Percentiles rank a stretch among this genome's conserved stretches.
phyloP scores from a whole-genome alignment of 345 rosid genomes.

The Ricinus communis region DNA sequence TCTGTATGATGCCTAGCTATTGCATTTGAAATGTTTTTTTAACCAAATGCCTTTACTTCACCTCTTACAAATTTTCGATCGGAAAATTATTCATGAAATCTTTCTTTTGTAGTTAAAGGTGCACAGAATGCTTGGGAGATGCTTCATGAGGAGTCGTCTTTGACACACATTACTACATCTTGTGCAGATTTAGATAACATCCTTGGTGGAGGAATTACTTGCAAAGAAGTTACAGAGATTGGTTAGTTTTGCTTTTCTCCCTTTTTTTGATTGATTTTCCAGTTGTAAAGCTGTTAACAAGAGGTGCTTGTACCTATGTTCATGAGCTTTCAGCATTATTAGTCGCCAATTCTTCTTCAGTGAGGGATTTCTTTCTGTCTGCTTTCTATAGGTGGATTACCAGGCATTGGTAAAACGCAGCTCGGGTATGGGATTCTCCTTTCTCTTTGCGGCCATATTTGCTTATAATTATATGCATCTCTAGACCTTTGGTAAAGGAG shows the following conservation, averaged over 20 bases:
- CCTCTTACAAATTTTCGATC: background rate
- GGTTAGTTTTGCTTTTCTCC: slow-evolving; percentile 39
- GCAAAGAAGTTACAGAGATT: slow-evolving; percentile 92
- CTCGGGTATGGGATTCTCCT: slow-evolving; percentile 58
- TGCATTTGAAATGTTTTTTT: background rate
- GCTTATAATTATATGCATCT: background rate
- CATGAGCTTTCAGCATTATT: background rate
- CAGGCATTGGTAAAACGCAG: slow-evolving; percentile 97
- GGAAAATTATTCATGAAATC: background rate
- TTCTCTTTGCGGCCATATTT: background rate
- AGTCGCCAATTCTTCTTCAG: background rate
- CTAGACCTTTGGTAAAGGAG: background rate
- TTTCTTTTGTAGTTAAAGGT: slow-evolving; percentile 39
- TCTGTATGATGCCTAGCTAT: background rate
- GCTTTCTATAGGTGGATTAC: slow-evolving; percentile 36
- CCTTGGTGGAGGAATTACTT: slow-evolving; percentile 84
- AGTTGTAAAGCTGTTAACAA: background rate
- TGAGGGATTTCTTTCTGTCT: background rate
- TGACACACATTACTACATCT: slow-evolving; percentile 71
- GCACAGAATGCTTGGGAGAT: slow-evolving; percentile 91
- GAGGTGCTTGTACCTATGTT: background rate
- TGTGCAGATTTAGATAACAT: slow-evolving; percentile 77
- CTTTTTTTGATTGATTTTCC: background rate
- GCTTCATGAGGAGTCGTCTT: slow-evolving; percentile 69
- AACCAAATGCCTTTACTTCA: background rate